Base-by-base conservation (phyloP, 1,139 yeast genomes). In the Meyerozyma elateridarum region DNA sequence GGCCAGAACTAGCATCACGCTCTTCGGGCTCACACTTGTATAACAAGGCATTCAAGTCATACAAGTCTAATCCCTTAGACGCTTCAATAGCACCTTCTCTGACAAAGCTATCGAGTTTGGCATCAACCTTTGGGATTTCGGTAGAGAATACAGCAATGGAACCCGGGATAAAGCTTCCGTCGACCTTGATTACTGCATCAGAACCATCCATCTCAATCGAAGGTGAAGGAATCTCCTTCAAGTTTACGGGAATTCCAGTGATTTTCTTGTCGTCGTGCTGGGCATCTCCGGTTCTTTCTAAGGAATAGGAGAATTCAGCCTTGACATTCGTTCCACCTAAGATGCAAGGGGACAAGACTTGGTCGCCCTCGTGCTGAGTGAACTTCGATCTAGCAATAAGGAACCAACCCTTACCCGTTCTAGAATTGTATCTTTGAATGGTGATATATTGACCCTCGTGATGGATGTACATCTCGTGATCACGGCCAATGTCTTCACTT, bases 401-500 rank as follows among this genome's bases (percentile, higher is more conserved):
- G 46, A 85, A 87, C 78, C 85, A 85, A 2, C 98, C 98, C 38
- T 74, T 73, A 2, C 96, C 97, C 6, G 88, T 79, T 42, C 77
- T 71, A 0, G 95, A 81, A 51, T 87, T 85, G 31, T 81, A 75
- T 43, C 97, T 69, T 56, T 89, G 96, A 35, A 89, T 80, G 1
- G 97, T 89, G 39, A 91, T 85, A 54, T 73, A 91, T 54, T 88
- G 95, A 8, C 85, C 95, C 43, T 87, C 95, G 50, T 85, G 96
- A 50, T 91, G 96, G 31, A 91, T 85, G 54, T 85, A 91, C 82
- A 85, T 87, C 58, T 91, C 97, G 44, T 84, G 87, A 42, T 85
- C 88, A 39, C 79, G 79, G 29, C 68, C 59, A 38, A 73, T 73
- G 33, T 80, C 87, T 31, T 62, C 60, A 54, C 83, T 76, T 44